phyloP scores from a whole-genome alignment of 73 alveolate species.

The Symbiodinium natans region DNA sequence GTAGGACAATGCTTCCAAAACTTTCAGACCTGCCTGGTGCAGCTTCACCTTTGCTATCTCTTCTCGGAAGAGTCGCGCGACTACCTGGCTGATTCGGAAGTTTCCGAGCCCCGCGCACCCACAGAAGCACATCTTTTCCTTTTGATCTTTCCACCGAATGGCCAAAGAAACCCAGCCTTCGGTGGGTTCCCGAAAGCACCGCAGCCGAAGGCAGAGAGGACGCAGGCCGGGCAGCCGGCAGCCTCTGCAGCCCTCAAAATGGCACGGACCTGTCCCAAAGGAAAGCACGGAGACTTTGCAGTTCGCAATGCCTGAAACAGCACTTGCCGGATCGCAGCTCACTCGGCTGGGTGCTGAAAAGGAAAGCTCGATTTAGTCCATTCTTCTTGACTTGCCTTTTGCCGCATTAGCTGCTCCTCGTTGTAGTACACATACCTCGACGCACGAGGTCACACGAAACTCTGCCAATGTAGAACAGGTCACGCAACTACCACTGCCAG shows the following conservation, averaged over 20 bases:
- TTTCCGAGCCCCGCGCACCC: too few relatives aligned
- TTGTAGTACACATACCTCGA: not conserved
- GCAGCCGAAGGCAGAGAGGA: slow-evolving; percentile 79
- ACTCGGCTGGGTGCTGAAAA: not conserved
- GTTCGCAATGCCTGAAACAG: not conserved
- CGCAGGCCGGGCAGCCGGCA: slow-evolving; percentile 33
- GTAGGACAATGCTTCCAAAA: too few relatives aligned
- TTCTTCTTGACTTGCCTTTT: not conserved
- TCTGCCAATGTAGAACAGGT: not conserved
- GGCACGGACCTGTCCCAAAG: slow-evolving; percentile 23
- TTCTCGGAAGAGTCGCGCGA: not conserved
- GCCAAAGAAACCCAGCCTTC: not conserved
- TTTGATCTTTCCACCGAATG: too few relatives aligned
- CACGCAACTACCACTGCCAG: not conserved
- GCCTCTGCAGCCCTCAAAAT: slow-evolving; percentile 2
- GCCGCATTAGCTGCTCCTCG: slow-evolving; percentile 10
- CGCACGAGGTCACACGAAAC: not conserved
- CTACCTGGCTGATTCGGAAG: not conserved
- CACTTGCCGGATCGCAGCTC: not conserved
- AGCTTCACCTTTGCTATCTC: not conserved
- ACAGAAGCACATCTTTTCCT: too few relatives aligned
- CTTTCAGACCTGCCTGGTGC: too few relatives aligned
- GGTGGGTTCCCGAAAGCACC: slow-evolving; percentile 88
- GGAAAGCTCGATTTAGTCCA: not conserved
- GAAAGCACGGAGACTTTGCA: not conserved